A percentile compares a stretch with the other conserved stretches of the same genome.
These are phyloP conservation scores for Triangularia verruculosa DNA, from an alignment of 2,329 filamentous ascomycete genomes.

Conservation along the genomic window DNA sequence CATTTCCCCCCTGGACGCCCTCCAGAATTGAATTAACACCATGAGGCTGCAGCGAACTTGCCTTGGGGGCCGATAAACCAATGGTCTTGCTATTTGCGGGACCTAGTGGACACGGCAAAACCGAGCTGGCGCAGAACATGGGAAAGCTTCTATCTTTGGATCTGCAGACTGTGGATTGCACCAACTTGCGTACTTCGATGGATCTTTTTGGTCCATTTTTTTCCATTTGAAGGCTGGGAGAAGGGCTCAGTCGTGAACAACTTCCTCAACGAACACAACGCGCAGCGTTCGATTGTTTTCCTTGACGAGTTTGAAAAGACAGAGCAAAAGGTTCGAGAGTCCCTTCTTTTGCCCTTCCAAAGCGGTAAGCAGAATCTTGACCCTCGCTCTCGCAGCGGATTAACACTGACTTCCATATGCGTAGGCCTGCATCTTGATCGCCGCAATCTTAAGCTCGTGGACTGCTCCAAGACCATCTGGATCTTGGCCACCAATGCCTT, in stretches of 20 bases:
- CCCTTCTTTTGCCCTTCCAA: conserved; percentile 45
- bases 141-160: conserved; percentile 39
- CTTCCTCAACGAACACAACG: conserved; percentile 40
- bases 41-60: conserved; percentile 26
- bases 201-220: conserved; percentile 44
- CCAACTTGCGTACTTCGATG: conserved; percentile 34
- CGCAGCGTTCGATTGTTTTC: conserved; percentile 42
- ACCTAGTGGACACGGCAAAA: conserved; percentile 49
- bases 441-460: conserved; percentile 32
- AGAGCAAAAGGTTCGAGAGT: conserved; percentile 36
- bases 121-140: conserved; percentile 43
- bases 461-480: conserved; percentile 47
- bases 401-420: not conserved
- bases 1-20: not conserved
- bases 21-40: too few species aligned
- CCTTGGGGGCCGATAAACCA: conserved; percentile 31
- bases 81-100: conserved; percentile 44
- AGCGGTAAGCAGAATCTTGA: conserved; percentile 34
- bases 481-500: conserved; percentile 46
- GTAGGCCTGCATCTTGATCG: conserved; percentile 40
- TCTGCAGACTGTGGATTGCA: conserved; percentile 40
- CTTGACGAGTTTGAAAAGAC: conserved; percentile 53
- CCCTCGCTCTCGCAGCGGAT: not conserved
- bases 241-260: conserved; percentile 45
- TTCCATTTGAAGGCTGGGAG: conserved; percentile 35